Conservation (phyloP, 2,329 filamentous ascomycete genomes). For the Scytalidium lignicola region DNA sequence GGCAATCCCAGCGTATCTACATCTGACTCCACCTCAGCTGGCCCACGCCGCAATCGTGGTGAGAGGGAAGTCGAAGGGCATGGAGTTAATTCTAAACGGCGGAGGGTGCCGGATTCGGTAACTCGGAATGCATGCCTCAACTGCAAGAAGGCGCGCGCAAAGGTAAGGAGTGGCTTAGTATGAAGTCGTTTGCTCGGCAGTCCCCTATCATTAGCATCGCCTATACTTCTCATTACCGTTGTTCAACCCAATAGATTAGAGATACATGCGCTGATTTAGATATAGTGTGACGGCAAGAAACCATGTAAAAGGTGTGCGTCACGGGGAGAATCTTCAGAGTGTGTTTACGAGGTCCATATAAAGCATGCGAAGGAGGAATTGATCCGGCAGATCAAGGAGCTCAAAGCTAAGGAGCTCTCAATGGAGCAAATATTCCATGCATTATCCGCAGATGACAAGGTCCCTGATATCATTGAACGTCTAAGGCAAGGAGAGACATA, state of each 20-base stretch:
- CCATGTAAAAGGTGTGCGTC: conserved; percentile 27
- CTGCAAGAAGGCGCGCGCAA: conserved; percentile 31
- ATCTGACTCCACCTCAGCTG: conserved; percentile 20
- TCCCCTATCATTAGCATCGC: too few species aligned
- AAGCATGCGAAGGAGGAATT: conserved; percentile 30
- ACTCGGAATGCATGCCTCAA: conserved; percentile 31
- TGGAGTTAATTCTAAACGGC: conserved; percentile 19
- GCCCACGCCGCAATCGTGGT: conserved; percentile 16
- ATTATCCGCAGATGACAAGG: conserved; percentile 22
- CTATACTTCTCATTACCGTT: not conserved
- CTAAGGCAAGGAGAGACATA: conserved; percentile 24
- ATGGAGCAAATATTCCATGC: conserved; percentile 25
- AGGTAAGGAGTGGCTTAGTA: too few species aligned
- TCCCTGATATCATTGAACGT: conserved; percentile 24
- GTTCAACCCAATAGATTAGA: too few species aligned
- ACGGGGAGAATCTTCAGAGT: conserved; percentile 20
- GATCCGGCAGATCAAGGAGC: conserved; percentile 27
- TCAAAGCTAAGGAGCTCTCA: conserved; percentile 22
- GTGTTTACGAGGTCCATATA: conserved; percentile 28
- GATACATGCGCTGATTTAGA: too few species aligned
- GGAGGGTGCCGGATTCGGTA: conserved; percentile 27
- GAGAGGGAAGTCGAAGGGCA: conserved; percentile 15
- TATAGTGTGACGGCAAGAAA: conserved; percentile 29
- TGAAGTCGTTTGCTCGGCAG: too few species aligned
- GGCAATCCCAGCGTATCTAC: conserved; percentile 21